Conservation (phyloP, 352 stramenopile species). For the Phytophthora sansomeana region DNA sequence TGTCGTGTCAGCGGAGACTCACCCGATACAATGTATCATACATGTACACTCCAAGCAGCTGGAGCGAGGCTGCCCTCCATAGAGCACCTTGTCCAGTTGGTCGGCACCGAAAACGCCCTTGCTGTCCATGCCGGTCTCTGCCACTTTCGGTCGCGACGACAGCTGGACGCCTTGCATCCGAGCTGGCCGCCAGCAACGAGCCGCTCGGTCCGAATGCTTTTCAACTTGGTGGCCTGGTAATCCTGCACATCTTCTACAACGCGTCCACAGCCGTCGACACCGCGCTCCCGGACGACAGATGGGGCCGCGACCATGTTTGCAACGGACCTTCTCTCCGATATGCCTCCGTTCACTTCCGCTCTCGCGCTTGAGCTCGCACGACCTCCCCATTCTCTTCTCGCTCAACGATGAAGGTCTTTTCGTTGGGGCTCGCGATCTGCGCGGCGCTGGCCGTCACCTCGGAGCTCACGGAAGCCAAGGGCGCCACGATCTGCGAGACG, state of each 20-base stretch:
- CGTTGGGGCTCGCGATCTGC: slow-evolving; percentile 30
- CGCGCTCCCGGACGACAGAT: slow-evolving; percentile 24
- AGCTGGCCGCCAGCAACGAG: slow-evolving; percentile 24
- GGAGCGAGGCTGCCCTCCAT: slow-evolving; percentile 22
- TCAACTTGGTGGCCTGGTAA: slow-evolving; percentile 16
- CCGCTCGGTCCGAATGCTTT: slow-evolving; percentile 24
- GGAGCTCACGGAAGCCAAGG: slow-evolving; percentile 23
- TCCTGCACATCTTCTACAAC: slow-evolving; percentile 43
- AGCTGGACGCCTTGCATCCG: slow-evolving; percentile 21
- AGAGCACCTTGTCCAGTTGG: slow-evolving; percentile 19
- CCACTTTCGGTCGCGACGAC: slow-evolving; percentile 12
- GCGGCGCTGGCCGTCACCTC: slow-evolving; percentile 32
- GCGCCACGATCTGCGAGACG: slow-evolving; percentile 23
- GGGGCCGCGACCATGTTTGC: slow-evolving; percentile 19
- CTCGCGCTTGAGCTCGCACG: slow-evolving; percentile 16
- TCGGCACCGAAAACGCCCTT: slow-evolving; percentile 14
- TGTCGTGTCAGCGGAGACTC: slow-evolving; percentile 2
- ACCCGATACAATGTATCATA: too few relatives aligned
- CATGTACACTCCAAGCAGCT: slow-evolving; percentile 2
- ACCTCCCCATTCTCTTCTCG: neutral
- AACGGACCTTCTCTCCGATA: slow-evolving; percentile 14
- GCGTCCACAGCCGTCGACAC: slow-evolving; percentile 19
- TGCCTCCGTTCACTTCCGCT: slow-evolving; percentile 29
- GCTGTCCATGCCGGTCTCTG: slow-evolving; percentile 13
- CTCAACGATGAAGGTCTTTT: slow-evolving; percentile 36